Evolutionary conservation across 495 filamentous ascomycete species (phyloP).

Genomic region (Glarea lozoyensis): DNA sequence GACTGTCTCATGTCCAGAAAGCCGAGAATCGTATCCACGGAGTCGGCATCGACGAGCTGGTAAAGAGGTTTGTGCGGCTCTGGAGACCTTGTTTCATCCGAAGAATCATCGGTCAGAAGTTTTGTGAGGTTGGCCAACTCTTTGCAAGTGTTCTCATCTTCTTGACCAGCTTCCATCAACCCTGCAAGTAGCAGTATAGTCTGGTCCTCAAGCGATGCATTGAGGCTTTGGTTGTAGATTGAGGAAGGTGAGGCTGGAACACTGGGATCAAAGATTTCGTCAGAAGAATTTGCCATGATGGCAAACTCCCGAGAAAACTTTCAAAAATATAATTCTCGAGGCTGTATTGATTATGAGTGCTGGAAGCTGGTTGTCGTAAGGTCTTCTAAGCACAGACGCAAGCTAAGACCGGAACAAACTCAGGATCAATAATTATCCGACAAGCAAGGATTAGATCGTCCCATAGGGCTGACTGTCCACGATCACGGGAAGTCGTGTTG

Average conservation of each 20-base stretch:
- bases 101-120: slow-evolving; percentile 38
- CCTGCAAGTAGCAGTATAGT: slow-evolving; percentile 41
- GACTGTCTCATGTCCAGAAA: slow-evolving; percentile 71
- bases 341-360: no score
- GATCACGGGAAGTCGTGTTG: no score
- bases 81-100: slow-evolving; percentile 16
- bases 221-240: background rate
- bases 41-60: slow-evolving; percentile 63
- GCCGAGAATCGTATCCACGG: slow-evolving; percentile 68
- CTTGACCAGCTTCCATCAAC: slow-evolving; percentile 47
- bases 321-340: no score
- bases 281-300: background rate
- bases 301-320: no score
- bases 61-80: slow-evolving; percentile 39
- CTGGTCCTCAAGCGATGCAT: slow-evolving; percentile 28
- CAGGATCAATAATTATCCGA: no score
- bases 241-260: slow-evolving; percentile 2
- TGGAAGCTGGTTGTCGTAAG: no score
- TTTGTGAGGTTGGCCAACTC: slow-evolving; percentile 39
- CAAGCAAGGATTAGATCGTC: no score
- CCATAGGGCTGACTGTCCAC: no score
- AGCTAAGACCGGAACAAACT: no score
- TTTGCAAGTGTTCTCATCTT: slow-evolving; percentile 42
- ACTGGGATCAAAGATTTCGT: slow-evolving; percentile 10
- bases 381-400: no score